Base-by-base conservation (phyloP, 352 stramenopile genomes). In the Phytopythium helicoides region DNA sequence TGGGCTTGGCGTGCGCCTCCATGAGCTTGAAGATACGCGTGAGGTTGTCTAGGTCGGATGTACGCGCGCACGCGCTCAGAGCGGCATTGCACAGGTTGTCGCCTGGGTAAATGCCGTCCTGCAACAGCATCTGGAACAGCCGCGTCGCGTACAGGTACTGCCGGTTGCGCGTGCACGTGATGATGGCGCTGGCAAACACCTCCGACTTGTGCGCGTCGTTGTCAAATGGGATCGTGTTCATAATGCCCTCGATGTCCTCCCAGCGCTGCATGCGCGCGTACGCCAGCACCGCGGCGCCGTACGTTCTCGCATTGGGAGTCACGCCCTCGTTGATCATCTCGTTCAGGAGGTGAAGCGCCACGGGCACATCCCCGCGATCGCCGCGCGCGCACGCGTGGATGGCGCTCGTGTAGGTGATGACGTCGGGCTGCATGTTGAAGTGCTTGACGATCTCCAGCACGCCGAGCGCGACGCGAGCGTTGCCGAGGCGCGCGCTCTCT, bases 381-480 rank as follows among this genome's bases (percentile, higher is more conserved):
- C 76, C 78, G 41, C 81, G 81, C 11, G 80, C 81, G 35, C 81
- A 94, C 23, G 82, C 82, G 61, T 89, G 76, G 54, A 94, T 94
- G 25, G 76, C 78, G 51, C 78, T 88, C 22, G 80, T 92, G 69
- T 87, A 94, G 26, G 76, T 89, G 26, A 89, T 60, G 9, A 89
- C 76, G 58, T 92, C 79, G 1, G 75, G 77, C 33, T 62, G 41
- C 47, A 90, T 54, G n/a, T 71, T 47, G 38, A 89, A 87, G 55
- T 92, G 71, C 37, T 78, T 78, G 25, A 67, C 66, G 48, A 92
- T 89, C 45, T 88, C 70, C 34, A 92, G 63, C 16, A 90, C 66
- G 18, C 77, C 80, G n/a, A 88, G 52, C 35, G 82, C 82, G 37
- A 92, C 73, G 14, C 65, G 54, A 16, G 72, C 64, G 58, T 92